phyloP scores from a whole-genome alignment of 345 rosid species.

The Microthlaspi erraticum region DNA sequence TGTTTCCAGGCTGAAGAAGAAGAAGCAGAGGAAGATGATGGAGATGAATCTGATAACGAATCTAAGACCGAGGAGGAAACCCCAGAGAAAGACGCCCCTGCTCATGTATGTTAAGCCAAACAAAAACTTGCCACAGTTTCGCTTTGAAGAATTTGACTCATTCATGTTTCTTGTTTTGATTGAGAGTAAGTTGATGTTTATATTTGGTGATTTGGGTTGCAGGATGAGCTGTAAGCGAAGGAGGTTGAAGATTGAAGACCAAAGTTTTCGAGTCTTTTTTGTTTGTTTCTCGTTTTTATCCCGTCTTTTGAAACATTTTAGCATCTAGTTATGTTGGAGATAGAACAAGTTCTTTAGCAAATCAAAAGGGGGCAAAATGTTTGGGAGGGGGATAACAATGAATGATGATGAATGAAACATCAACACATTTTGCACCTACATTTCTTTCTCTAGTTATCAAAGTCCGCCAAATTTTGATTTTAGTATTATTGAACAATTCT shows the following conservation, averaged over 20 bases:
- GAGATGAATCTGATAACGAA: constrained; percentile 58
- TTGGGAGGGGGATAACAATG: constrained; percentile 7
- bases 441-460: background rate
- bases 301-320: constrained; percentile 3
- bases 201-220: constrained; percentile 21
- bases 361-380: background rate
- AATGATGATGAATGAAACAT: constrained; percentile 1
- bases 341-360: constrained; percentile 36
- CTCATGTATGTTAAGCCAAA: constrained; percentile 51
- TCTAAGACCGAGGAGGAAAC: constrained; percentile 47
- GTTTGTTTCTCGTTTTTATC: background rate
- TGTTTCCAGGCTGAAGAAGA: constrained; percentile 51
- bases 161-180: background rate
- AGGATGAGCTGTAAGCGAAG: constrained; percentile 65
- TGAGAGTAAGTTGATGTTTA: background rate
- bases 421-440: constrained; percentile 15
- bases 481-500: background rate
- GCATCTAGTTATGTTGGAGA: constrained; percentile 32
- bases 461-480: background rate
- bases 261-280: constrained; percentile 26
- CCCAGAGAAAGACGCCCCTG: constrained; percentile 43
- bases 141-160: background rate
- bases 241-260: constrained; percentile 24
- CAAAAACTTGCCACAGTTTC: background rate
- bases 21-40: constrained; percentile 48